These are phyloP conservation scores for Cyclospora cayetanensis DNA, from an alignment of 169 alveolate species.

Conservation along the genomic window DNA sequence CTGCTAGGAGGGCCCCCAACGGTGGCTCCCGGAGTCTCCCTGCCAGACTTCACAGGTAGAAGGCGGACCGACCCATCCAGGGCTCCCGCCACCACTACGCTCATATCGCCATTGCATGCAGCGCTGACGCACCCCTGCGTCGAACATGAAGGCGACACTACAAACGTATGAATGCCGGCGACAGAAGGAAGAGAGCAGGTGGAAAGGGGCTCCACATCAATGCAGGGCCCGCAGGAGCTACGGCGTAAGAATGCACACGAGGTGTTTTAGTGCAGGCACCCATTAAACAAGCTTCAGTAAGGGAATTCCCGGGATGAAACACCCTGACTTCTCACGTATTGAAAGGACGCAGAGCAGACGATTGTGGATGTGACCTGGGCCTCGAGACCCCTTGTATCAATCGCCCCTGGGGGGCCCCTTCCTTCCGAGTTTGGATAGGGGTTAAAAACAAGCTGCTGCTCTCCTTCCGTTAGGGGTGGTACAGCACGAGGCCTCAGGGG, in stretches of 20 bases:
- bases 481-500: conserved; percentile 16
- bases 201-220: no score
- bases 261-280: no score
- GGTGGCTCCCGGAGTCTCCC: conserved; percentile 1
- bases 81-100: not conserved
- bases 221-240: no score
- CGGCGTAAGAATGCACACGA: no score
- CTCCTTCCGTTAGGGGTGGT: not conserved
- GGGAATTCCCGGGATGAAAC: no score
- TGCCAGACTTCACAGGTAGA: not conserved
- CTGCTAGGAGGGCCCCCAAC: not conserved
- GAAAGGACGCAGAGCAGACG: not conserved
- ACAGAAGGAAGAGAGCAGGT: no score
- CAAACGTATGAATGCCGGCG: no score
- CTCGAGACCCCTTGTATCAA: not conserved
- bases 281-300: no score
- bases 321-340: no score
- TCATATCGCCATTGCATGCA: not conserved
- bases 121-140: not conserved
- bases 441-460: conserved; percentile 25
- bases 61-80: conserved; percentile 1
- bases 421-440: not conserved
- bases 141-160: not conserved
- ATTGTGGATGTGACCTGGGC: not conserved
- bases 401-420: conserved; percentile 19